A percentile compares a stretch with the other conserved stretches of the same genome.
These are phyloP conservation scores for Pichia cephalocereana DNA, from an alignment of 805 yeast species.

Conservation along the genomic window DNA sequence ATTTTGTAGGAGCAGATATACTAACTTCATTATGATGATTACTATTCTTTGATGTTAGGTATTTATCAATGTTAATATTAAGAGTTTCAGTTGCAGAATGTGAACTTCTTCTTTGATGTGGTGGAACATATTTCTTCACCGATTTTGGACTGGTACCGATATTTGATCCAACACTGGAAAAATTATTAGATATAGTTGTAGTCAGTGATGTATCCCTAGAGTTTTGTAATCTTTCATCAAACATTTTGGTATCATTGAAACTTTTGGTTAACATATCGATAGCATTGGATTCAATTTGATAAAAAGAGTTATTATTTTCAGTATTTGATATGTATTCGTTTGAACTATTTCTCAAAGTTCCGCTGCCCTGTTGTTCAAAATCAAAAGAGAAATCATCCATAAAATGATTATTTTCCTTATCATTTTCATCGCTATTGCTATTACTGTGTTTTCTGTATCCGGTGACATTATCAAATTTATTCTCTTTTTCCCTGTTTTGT, in stretches of 20 bases:
- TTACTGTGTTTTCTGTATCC: not conserved
- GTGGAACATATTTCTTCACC: constrained; percentile 36
- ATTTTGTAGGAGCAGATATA: constrained; percentile 30
- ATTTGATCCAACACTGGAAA: constrained; percentile 20
- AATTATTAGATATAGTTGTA: constrained; percentile 18
- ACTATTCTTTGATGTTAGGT: not conserved
- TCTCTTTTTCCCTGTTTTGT: no score
- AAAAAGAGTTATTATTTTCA: not conserved
- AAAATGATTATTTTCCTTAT: not conserved
- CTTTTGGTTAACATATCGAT: constrained; percentile 12
- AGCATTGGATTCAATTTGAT: constrained; percentile 6
- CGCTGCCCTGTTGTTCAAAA: constrained; percentile 2
- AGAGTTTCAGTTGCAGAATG: constrained; percentile 16
- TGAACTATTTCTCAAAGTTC: no score
- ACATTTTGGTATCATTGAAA: constrained; percentile 2
- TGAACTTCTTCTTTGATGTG: constrained; percentile 41
- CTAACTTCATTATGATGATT: no score
- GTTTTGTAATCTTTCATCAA: constrained; percentile 7
- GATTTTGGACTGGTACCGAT: constrained; percentile 9
- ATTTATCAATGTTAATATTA: constrained; percentile 4
- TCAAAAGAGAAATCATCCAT: constrained; percentile 33
- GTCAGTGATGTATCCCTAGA: constrained; percentile 22
- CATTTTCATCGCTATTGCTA: constrained; percentile 1
- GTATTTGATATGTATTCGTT: not conserved
- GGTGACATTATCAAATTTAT: not conserved